A percentile compares a stretch with the other conserved stretches of the same genome.
These are phyloP conservation scores for Diaporthe eres DNA, from an alignment of 2,329 filamentous ascomycete species.

Conservation along the genomic window DNA sequence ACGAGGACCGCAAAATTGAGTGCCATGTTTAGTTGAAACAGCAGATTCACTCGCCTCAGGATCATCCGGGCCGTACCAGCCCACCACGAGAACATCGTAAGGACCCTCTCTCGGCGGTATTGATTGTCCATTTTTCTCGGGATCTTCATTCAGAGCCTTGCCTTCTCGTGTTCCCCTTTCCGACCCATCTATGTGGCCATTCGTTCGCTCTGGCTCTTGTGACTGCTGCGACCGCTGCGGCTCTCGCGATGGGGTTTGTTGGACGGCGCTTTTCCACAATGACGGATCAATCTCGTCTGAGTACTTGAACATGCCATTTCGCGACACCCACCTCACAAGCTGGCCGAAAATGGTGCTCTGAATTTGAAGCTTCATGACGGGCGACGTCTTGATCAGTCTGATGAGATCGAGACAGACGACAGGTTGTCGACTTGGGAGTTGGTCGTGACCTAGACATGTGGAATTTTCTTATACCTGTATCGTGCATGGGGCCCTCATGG, in stretches of 20 bases:
- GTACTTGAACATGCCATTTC: not conserved
- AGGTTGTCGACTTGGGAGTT: not conserved
- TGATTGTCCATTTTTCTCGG: no score
- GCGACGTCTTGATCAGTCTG: not conserved
- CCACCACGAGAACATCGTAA: not conserved
- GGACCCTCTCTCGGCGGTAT: no score
- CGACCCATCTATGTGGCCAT: no score
- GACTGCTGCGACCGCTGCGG: not conserved
- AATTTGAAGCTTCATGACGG: not conserved
- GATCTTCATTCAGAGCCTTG: not conserved
- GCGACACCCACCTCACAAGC: not conserved
- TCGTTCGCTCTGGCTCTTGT: not conserved
- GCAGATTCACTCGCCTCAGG: not conserved
- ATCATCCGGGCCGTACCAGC: constrained; percentile 18
- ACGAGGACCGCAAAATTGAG: no score
- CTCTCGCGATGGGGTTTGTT: not conserved
- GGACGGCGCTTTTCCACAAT: not conserved
- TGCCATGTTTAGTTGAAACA: not conserved
- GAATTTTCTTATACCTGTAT: not conserved
- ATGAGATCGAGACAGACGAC: not conserved
- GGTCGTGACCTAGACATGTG: not conserved
- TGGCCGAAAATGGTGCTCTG: constrained; percentile 4
- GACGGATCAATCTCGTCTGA: not conserved
- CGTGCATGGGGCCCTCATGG: not conserved
- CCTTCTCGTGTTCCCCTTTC: not conserved